Percentiles rank a stretch among this genome's conserved stretches.
Conservation (phyloP, 495 filamentous ascomycete species). For the Penicillium paxilli region DNA sequence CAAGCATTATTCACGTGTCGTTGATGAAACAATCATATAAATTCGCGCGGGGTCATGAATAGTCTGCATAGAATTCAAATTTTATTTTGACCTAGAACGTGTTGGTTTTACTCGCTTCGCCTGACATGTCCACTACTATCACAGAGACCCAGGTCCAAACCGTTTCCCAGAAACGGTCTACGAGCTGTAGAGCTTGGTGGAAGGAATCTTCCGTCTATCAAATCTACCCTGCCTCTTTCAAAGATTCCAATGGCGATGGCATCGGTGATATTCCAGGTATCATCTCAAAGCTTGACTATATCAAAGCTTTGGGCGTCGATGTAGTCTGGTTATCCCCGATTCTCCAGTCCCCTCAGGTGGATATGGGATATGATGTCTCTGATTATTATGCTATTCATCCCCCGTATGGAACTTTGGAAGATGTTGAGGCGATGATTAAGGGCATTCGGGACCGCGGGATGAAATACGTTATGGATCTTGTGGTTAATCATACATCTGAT, state of each 20-base stretch:
- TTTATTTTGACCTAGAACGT: too few species aligned
- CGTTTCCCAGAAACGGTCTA: constrained; percentile 19
- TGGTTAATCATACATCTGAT: constrained; percentile 79
- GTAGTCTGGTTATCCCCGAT: constrained; percentile 69
- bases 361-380: constrained; percentile 66
- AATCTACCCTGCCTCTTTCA: constrained; percentile 66
- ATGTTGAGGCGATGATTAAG: constrained; percentile 62
- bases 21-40: too few species aligned
- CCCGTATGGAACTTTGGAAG: constrained; percentile 60
- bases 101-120: too few species aligned
- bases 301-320: constrained; percentile 62
- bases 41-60: too few species aligned
- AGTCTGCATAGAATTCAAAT: too few species aligned
- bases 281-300: constrained; percentile 63
- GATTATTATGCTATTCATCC: constrained; percentile 65
- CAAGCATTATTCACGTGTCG: too few species aligned
- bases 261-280: constrained; percentile 69
- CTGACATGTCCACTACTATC: neutral
- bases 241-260: constrained; percentile 67
- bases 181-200: constrained; percentile 51
- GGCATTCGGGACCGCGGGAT: constrained; percentile 58
- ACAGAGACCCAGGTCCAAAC: neutral
- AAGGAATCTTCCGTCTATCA: constrained; percentile 64
- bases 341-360: constrained; percentile 63
- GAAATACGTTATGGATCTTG: constrained; percentile 73